Conservation (phyloP, 2,329 filamentous ascomycete genomes). For the Arthrinium puccinioides region DNA sequence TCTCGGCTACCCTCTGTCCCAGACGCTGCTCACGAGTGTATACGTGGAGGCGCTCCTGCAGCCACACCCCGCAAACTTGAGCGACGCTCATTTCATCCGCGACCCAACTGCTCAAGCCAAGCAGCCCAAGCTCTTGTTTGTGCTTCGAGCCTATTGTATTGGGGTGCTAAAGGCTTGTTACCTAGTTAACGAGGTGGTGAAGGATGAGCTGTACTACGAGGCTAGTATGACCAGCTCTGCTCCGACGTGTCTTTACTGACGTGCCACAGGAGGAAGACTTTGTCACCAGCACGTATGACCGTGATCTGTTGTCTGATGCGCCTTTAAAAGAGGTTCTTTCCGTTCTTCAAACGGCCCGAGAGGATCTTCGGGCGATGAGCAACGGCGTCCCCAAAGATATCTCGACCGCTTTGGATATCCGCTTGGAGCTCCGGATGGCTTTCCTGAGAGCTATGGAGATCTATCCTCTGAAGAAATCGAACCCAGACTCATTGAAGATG, state of each 20-base stretch:
- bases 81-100: constrained; percentile 55
- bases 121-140: constrained; percentile 44
- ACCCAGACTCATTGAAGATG: constrained; percentile 37
- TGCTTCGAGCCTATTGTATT: constrained; percentile 80
- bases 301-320: constrained; percentile 64
- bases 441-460: constrained; percentile 52
- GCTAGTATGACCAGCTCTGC: constrained; percentile 39
- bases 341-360: constrained; percentile 37
- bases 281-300: constrained; percentile 82
- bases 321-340: constrained; percentile 47
- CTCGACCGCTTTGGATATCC: constrained; percentile 49
- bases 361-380: constrained; percentile 24
- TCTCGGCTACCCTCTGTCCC: constrained; percentile 87
- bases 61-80: constrained; percentile 55
- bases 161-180: constrained; percentile 77
- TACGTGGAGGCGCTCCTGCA: constrained; percentile 81
- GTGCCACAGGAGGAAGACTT: constrained; percentile 80
- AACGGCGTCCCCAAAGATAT: constrained; percentile 26
- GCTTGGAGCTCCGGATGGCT: constrained; percentile 59
- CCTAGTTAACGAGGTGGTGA: constrained; percentile 69
- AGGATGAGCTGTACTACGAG: constrained; percentile 85
- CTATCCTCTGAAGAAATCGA: constrained; percentile 32
- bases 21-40: constrained; percentile 87
- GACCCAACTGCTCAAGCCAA: constrained; percentile 5
- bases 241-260: constrained; percentile 8